phyloP scores from a whole-genome alignment of 1,284 basidiomycete species.

The Rhizopogon hawkerae region DNA sequence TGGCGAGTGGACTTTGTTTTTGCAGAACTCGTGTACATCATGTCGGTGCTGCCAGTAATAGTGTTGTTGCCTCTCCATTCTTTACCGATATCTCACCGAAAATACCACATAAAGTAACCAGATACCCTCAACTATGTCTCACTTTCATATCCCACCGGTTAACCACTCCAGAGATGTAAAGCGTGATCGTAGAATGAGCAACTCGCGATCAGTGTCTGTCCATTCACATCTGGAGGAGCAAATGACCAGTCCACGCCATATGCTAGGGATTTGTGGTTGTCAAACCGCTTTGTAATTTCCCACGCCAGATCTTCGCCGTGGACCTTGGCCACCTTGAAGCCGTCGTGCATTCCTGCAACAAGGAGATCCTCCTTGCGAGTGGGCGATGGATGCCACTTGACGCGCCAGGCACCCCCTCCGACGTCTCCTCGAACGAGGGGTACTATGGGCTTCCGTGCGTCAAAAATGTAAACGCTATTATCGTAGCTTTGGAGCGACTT shows the following conservation, averaged over 20 bases:
- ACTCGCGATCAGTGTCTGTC: slow-evolving; percentile 63
- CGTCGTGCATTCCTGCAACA: slow-evolving; percentile 95
- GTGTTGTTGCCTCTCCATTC: background rate
- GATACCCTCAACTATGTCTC: background rate
- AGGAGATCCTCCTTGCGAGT: slow-evolving; percentile 62
- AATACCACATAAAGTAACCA: background rate
- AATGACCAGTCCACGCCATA: slow-evolving; percentile 96
- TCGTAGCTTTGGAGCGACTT: slow-evolving; percentile 62
- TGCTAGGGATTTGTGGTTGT: slow-evolving; percentile 77
- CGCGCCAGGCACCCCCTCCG: slow-evolving; percentile 92
- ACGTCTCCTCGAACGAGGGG: slow-evolving; percentile 61
- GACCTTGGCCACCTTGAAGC: slow-evolving; percentile 71
- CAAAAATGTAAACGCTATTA: slow-evolving; percentile 74
- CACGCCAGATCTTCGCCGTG: slow-evolving; percentile 18
- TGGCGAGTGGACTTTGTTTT: background rate
- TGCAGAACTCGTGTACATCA: background rate
- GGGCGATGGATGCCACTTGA: slow-evolving; percentile 86
- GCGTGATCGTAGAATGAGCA: slow-evolving; percentile 96
- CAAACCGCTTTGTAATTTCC: slow-evolving; percentile 54
- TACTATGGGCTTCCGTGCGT: slow-evolving; percentile 58
- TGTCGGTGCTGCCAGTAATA: background rate
- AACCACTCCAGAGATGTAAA: slow-evolving; percentile 75
- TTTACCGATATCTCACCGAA: background rate
- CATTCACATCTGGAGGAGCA: slow-evolving; percentile 16
- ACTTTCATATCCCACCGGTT: slow-evolving; percentile 1